Percentiles rank a stretch among this genome's conserved stretches.
Evolutionary conservation across 257 asterid genomes (phyloP).

Genomic region (Solanum piurae): DNA sequence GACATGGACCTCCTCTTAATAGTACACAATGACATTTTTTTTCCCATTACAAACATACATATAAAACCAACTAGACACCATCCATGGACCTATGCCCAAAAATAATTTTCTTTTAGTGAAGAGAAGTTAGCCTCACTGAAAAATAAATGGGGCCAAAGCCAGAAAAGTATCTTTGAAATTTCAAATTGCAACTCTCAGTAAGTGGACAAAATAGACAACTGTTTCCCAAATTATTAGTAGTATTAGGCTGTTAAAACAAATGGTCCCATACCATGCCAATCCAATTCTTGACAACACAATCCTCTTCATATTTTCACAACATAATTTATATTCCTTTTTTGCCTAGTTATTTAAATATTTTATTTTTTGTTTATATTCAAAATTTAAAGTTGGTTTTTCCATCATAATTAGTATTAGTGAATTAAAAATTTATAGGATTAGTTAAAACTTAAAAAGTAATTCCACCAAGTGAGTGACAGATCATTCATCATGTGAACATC

Average conservation of each 20-base stretch:
- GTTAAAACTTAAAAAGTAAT: constrained; percentile 8
- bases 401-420: not conserved
- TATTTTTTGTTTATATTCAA: not conserved
- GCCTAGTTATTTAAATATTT: not conserved
- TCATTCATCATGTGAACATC: constrained; percentile 55
- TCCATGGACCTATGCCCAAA: not conserved
- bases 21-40: not conserved
- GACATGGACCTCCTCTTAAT: not conserved
- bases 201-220: constrained; percentile 58
- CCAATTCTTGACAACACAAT: constrained; percentile 20
- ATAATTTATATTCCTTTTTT: not conserved
- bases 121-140: not conserved
- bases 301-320: not conserved
- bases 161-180: not conserved
- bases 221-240: constrained; percentile 28
- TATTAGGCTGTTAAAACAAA: constrained; percentile 28
- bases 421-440: not conserved
- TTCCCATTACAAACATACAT: not conserved
- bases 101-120: not conserved
- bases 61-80: not conserved
- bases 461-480: constrained; percentile 49
- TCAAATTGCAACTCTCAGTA: not conserved
- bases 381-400: not conserved
- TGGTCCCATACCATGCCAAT: constrained; percentile 40
- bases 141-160: not conserved